Evolutionary conservation across 23 red algal genomes (phyloP).

Genomic region (Chondrus crispus): DNA sequence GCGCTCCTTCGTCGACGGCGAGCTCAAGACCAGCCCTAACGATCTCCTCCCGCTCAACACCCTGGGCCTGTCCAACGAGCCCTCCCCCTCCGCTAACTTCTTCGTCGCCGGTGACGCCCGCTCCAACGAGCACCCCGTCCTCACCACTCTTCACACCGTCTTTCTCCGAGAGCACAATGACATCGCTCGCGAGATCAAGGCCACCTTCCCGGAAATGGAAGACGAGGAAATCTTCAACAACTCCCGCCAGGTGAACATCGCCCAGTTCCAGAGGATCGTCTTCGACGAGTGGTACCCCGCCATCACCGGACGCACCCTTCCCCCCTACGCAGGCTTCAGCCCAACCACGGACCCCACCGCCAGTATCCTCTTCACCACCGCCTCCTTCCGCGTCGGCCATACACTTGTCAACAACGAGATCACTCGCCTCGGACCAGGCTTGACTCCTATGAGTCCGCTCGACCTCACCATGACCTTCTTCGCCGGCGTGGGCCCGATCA

Average conservation of each 20-base stretch:
- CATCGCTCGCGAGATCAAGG: background rate
- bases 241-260: conserved; percentile 42
- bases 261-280: conserved; percentile 48
- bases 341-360: conserved; percentile 13
- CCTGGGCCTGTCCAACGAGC: conserved; percentile 15
- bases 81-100: conserved; percentile 20
- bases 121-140: conserved; percentile 39
- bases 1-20: conserved; percentile 1
- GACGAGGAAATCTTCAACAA: conserved; percentile 10
- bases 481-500: background rate
- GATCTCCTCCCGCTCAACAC: conserved; percentile 51
- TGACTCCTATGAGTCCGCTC: background rate
- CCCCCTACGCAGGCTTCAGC: conserved; percentile 37
- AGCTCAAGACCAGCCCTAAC: background rate
- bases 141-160: conserved; percentile 46
- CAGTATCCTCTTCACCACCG: conserved; percentile 43
- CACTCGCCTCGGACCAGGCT: background rate
- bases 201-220: background rate
- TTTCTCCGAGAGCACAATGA: conserved; percentile 61
- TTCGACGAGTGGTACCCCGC: conserved; percentile 40
- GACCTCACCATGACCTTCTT: conserved; percentile 19
- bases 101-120: conserved; percentile 55
- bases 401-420: conserved; percentile 40
- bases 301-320: background rate
- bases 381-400: conserved; percentile 57